Base-by-base conservation (phyloP, 192 early-diverging fungal genomes). In the Dissophora globulifera region DNA sequence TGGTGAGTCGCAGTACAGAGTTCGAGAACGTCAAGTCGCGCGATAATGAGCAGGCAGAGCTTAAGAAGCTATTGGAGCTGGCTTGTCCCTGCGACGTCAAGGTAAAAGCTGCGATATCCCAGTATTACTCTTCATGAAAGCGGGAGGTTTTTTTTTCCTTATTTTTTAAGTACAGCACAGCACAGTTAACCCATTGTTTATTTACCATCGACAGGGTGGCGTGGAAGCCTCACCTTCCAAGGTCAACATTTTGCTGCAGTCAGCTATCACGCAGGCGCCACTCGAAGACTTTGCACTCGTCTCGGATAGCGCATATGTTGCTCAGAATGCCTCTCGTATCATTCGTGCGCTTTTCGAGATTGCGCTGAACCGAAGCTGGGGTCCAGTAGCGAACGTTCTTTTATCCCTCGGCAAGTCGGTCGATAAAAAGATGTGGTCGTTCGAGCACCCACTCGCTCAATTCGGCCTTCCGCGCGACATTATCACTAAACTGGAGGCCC, bases 301-400 rank as follows among this genome's bases (percentile, higher is more conserved):
- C 7, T 96, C 98, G 0, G 98, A 99, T 76, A 84, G 86, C 41
- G 91, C 89, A 0, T 99, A 97, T 80, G 94, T 99, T 16, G 91
- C 93, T 2, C 96, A 99, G 78, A 98, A 98, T 69, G 89, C 94
- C 2, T 91, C 89, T 1, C 92, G 98, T 64, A 93, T 99, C 41
- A 81, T 96, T 25, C 87, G 98, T 4, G 96, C 98, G 3, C 71
- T 99, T 48, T 99, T 99, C 78, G 95, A 99, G 69, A 93, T 98
- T 67, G 93, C 95, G 1, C 50, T 98, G 23, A 91, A 91, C 60
- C 85, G 98, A 30, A 91, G 89, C 62, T 98, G 95, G 96, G 94
- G 93, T 2, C 92, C 95, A 5, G 86, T 88, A 0, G 88, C 95
- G 0, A 76, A 83, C 17, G 90, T 89, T 4, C 85, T 97, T 20